These are phyloP conservation scores for Pseudopithomyces chartarum DNA, from an alignment of 2,329 filamentous ascomycete genomes.

Conservation along the genomic window DNA sequence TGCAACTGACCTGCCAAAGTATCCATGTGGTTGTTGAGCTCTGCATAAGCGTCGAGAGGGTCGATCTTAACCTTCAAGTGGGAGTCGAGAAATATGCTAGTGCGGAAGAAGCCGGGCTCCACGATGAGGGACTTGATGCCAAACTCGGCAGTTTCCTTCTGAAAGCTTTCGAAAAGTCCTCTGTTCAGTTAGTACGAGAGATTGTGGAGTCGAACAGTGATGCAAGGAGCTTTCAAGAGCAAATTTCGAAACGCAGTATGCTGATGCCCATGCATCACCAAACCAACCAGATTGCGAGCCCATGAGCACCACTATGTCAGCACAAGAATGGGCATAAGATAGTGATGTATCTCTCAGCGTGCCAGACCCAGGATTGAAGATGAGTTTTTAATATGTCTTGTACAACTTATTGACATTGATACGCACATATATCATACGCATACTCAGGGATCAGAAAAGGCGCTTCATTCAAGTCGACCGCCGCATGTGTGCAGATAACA, in stretches of 20 bases:
- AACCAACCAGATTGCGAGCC: constrained; percentile 14
- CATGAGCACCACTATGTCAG: constrained; percentile 48
- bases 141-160: constrained; percentile 26
- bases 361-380: no score
- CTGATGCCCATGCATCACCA: constrained; percentile 19
- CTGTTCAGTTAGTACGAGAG: not conserved
- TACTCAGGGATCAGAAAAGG: no score
- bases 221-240: constrained; percentile 12
- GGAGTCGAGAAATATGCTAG: constrained; percentile 25
- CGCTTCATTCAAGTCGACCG: no score
- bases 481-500: no score
- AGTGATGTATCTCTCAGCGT: no score
- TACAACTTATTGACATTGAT: no score
- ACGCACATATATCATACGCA: no score
- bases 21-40: constrained; percentile 21
- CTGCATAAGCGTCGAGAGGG: not conserved
- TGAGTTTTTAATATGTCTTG: no score
- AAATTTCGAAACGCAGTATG: constrained; percentile 17
- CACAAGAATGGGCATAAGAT: no score
- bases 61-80: constrained; percentile 25
- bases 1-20: constrained; percentile 14
- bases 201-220: not conserved
- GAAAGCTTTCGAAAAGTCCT: constrained; percentile 34
- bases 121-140: constrained; percentile 43
- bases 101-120: constrained; percentile 46